A percentile compares a stretch with the other conserved stretches of the same genome.
Conservation (phyloP, 2,329 filamentous ascomycete species). For the Byssochlamys sp. region DNA sequence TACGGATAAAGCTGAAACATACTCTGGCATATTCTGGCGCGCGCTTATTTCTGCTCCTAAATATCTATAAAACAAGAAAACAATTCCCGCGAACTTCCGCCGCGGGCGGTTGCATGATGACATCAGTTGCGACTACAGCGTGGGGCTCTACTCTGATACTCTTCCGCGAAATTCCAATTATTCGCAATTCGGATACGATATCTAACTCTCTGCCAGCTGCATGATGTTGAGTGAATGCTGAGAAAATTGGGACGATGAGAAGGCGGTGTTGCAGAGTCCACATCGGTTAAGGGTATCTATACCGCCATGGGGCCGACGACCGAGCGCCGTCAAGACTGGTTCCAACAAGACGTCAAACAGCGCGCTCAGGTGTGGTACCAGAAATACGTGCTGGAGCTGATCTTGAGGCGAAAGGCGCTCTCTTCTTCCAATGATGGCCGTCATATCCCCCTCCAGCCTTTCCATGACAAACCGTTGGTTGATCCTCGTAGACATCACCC, state of each 20-base stretch:
- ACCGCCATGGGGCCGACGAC: background rate
- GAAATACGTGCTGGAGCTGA: background rate
- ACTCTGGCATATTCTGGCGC: background rate
- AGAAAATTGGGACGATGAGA: background rate
- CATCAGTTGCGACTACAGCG: background rate
- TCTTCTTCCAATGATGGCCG: background rate
- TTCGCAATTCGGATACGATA: background rate
- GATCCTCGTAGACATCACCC: background rate
- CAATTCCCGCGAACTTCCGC: background rate
- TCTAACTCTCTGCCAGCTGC: background rate
- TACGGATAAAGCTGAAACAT: background rate
- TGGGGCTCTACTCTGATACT: background rate
- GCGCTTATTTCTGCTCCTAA: background rate
- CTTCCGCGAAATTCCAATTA: background rate
- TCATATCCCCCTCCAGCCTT: background rate
- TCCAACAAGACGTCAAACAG: background rate
- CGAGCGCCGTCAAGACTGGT: background rate
- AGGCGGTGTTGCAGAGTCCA: background rate
- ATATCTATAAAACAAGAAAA: background rate
- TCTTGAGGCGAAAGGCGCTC: background rate
- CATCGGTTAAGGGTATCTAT: background rate
- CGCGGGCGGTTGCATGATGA: background rate
- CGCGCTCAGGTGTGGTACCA: background rate
- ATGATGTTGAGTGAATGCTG: background rate
- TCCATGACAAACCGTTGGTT: background rate